Percentiles rank a stretch among this genome's conserved stretches.
Evolutionary conservation across 1,284 basidiomycete species (phyloP).

Genomic region (Boletus mariae): DNA sequence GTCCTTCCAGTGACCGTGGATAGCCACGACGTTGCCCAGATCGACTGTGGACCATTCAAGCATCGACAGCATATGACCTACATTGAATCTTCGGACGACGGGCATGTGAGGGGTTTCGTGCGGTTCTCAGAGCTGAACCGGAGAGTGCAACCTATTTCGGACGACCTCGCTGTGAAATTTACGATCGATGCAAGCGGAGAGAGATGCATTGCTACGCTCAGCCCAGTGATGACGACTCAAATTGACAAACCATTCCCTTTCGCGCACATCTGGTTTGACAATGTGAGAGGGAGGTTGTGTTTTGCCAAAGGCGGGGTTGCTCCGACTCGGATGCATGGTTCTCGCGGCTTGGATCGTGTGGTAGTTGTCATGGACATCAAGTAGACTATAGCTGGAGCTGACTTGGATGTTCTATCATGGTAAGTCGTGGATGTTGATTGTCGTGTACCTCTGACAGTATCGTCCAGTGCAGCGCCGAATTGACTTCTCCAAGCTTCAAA

Average conservation of each 20-base stretch:
- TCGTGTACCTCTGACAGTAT: background rate
- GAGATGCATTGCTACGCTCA: background rate
- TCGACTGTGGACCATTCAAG: background rate
- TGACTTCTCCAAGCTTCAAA: background rate
- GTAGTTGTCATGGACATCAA: background rate
- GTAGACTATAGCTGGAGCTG: background rate
- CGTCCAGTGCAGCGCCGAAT: background rate
- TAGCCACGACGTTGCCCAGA: background rate
- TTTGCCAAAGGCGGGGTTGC: background rate
- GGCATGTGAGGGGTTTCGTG: background rate
- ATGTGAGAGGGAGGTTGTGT: background rate
- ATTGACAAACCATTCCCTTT: background rate
- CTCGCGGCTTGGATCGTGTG: background rate
- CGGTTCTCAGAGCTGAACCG: background rate
- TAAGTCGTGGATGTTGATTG: background rate
- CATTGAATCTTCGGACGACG: background rate
- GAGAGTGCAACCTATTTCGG: background rate
- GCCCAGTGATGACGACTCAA: background rate
- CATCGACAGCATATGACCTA: background rate
- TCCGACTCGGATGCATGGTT: background rate
- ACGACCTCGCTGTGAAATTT: background rate
- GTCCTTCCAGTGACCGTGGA: background rate
- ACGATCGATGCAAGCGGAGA: background rate
- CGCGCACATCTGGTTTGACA: background rate
- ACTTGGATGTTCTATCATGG: background rate